phyloP scores from a whole-genome alignment of 768 basidiomycete species.

The Porphyrellus cyaneotinctus region DNA sequence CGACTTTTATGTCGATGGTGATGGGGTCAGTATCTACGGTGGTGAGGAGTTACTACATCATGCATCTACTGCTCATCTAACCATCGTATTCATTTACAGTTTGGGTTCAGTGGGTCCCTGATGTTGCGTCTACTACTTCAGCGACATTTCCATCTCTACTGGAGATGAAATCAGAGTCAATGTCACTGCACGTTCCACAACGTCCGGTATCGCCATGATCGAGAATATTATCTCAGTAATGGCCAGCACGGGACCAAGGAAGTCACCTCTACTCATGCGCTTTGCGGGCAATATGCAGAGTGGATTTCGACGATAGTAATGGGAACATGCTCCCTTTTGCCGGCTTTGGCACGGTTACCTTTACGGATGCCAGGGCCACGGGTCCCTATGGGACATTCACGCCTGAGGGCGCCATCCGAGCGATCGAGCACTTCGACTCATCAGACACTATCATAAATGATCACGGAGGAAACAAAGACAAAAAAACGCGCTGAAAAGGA shows the following conservation, averaged over 20 bases:
- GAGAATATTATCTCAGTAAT: conserved; percentile 5
- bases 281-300: too few relatives aligned
- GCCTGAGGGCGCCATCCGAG: too few relatives aligned
- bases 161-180: not conserved
- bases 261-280: too few relatives aligned
- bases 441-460: too few relatives aligned
- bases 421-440: too few relatives aligned
- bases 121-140: not conserved
- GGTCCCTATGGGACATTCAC: not conserved
- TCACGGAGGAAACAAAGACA: too few relatives aligned
- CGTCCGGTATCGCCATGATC: not conserved
- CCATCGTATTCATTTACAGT: not conserved
- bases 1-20: not conserved
- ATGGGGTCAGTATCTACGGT: not conserved
- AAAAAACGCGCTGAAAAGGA: too few relatives aligned
- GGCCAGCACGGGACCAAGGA: too few relatives aligned
- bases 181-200: not conserved
- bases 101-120: not conserved
- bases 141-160: not conserved
- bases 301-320: not conserved
- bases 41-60: not conserved
- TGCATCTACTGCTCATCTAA: not conserved
- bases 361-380: not conserved
- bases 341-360: not conserved
- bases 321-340: not conserved